Base-by-base conservation (phyloP, 331 rosid genomes). In the Rhamnella rubrinervis region DNA sequence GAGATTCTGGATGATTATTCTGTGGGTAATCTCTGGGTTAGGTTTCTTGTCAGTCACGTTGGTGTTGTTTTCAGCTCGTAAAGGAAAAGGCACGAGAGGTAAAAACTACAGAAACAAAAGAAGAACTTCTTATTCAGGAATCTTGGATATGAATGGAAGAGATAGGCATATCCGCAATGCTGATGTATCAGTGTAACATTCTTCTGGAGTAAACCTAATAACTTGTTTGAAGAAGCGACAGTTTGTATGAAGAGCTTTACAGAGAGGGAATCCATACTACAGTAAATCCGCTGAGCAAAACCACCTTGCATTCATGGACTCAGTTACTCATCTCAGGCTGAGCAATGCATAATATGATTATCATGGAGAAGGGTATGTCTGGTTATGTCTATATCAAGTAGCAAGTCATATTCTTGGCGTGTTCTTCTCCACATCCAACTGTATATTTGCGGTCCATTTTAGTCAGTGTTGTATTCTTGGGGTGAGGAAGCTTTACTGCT, bases 21-120 rank as follows among this genome's bases (percentile, higher is more conserved):
- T 95, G 15, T 95, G 99, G 99, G 91, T 71, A 19, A 56, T 87
- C 71, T 92, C 93, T 9, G 99, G 96, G 59, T 40, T 87, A 52
- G 89, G 92, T 71, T 95, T 95, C 84, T 66, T 87, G 76, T 83
- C 78, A 21, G 85, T 83, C 2, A 52, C 84, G 19, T 71, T 77
- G 19, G 6, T 86, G 26, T 75, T 80, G 80, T 89, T 78, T 61
- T 83, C 93, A 6, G 88, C 88, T 67, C 86, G 82, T 18, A 89
- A 71, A 70, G 85, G 84, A 70, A 75, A 80, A 78, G 84, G 89
- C 44, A 66, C 77, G 21, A 84, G 91, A 83, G 65, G 78, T 11
- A 95, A 91, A 77, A 81, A 76, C 77, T 71, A 82, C 17, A 70
- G 91, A 84, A 78, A 71, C 66, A 89, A 89, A 82, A 89, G 93